These are phyloP conservation scores for Allodekkera sacchari DNA, from an alignment of 805 yeast genomes.

Conservation along the genomic window DNA sequence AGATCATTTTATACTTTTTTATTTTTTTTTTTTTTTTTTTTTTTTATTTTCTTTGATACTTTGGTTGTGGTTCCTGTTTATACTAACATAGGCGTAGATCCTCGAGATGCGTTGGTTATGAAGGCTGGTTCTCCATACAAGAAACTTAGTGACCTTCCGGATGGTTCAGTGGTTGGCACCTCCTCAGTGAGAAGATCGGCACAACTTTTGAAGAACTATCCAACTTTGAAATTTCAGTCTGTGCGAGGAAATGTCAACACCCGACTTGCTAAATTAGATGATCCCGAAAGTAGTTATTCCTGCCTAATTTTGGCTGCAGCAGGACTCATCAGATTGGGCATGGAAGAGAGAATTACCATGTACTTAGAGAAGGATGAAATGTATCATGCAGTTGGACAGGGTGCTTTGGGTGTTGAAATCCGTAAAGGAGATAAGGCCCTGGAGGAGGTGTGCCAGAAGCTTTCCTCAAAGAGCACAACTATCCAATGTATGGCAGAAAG, in stretches of 20 bases:
- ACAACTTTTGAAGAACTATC: conserved; percentile 72
- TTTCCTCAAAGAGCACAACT: conserved; percentile 60
- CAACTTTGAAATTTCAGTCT: conserved; percentile 69
- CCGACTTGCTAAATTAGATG: conserved; percentile 74
- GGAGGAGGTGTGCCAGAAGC: conserved; percentile 48
- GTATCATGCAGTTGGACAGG: conserved; percentile 98
- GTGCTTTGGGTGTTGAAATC: conserved; percentile 91
- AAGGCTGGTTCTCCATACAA: conserved; percentile 53
- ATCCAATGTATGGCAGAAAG: conserved; percentile 84
- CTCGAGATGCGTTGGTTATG: conserved; percentile 88
- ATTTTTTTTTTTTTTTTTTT: not conserved
- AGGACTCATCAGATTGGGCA: conserved; percentile 68
- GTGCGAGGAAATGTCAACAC: conserved; percentile 84
- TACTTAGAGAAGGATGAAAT: conserved; percentile 66
- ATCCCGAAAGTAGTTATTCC: conserved; percentile 41
- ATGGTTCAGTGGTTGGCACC: conserved; percentile 84
- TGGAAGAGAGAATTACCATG: conserved; percentile 69
- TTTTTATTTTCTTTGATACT: not conserved
- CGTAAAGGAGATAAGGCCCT: conserved; percentile 58
- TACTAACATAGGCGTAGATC: conserved; percentile 38
- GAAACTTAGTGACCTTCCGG: conserved; percentile 66
- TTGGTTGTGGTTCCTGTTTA: not conserved
- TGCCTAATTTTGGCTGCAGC: conserved; percentile 91
- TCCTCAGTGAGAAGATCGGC: conserved; percentile 92
- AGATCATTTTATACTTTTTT: conserved; percentile 1